A percentile compares a stretch with the other conserved stretches of the same genome.
Evolutionary conservation across 1,284 basidiomycete genomes (phyloP).

Genomic region (Ceratobasidium sp.): DNA sequence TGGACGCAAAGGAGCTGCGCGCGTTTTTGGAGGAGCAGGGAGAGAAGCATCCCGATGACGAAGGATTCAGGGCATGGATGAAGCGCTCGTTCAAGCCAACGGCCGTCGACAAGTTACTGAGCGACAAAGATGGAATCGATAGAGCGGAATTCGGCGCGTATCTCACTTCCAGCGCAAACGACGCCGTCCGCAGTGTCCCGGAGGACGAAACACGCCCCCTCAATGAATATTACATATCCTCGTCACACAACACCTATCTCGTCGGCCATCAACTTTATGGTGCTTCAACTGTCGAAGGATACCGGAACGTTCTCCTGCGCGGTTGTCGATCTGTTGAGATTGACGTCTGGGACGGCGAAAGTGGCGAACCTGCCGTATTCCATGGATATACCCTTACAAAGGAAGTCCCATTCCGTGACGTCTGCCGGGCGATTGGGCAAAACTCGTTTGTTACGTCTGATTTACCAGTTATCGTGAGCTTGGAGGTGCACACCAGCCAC

Average conservation of each 20-base stretch:
- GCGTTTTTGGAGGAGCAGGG: constrained; percentile 34
- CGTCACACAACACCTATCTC: constrained; percentile 41
- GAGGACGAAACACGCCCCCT: constrained; percentile 35
- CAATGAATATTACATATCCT: constrained; percentile 41
- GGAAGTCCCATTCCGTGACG: constrained; percentile 32
- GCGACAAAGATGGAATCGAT: constrained; percentile 40
- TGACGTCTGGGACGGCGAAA: constrained; percentile 38
- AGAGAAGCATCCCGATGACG: constrained; percentile 11
- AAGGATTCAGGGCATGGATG: constrained; percentile 40
- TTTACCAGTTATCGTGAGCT: constrained; percentile 34
- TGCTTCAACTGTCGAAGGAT: constrained; percentile 21
- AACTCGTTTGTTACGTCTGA: constrained; percentile 28
- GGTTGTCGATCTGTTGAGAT: constrained; percentile 36
- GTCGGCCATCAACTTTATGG: constrained; percentile 35
- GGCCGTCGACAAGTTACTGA: constrained; percentile 33
- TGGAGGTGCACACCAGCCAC: constrained; percentile 38
- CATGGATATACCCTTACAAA: constrained; percentile 39
- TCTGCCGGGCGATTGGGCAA: constrained; percentile 31
- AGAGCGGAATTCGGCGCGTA: constrained; percentile 28
- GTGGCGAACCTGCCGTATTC: constrained; percentile 26
- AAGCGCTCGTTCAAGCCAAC: constrained; percentile 21
- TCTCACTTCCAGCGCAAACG: constrained; percentile 29
- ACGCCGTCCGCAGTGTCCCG: constrained; percentile 8
- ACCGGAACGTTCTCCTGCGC: constrained; percentile 21
- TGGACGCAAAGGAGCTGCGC: constrained; percentile 18